phyloP scores from a whole-genome alignment of 352 stramenopile genomes.

The Pythium volutum region DNA sequence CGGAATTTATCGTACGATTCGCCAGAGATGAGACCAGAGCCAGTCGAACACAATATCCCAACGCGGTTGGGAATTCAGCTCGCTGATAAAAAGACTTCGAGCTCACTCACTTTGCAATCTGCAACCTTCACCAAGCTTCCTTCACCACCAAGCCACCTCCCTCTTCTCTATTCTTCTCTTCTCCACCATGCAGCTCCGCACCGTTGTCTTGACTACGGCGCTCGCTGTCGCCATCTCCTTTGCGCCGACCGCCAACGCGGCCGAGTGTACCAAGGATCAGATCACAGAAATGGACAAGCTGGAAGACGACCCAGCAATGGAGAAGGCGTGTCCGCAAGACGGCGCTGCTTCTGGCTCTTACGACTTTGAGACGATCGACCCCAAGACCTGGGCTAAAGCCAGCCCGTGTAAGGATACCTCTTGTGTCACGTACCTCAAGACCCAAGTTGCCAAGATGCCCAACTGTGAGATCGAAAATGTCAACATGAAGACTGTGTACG shows the following conservation, averaged over 20 bases:
- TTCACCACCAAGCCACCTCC: neutral
- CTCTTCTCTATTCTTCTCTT: neutral
- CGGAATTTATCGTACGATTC: too few species aligned
- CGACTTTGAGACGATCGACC: neutral
- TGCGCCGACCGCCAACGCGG: neutral
- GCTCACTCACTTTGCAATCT: neutral
- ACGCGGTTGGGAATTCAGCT: too few species aligned
- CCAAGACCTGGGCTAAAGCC: neutral
- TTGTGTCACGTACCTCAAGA: neutral
- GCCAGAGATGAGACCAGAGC: too few species aligned
- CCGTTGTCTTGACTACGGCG: neutral
- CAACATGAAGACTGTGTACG: slow-evolving; percentile 7
- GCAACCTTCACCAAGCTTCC: neutral
- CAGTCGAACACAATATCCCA: too few species aligned
- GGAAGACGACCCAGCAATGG: neutral
- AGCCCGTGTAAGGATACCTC: slow-evolving; percentile 3
- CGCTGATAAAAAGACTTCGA: too few species aligned
- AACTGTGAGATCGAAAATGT: neutral
- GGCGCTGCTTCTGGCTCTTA: neutral
- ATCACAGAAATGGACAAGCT: neutral
- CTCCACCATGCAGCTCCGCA: slow-evolving; percentile 1
- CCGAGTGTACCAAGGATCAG: slow-evolving; percentile 6
- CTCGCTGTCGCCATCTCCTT: neutral
- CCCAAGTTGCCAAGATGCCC: neutral
- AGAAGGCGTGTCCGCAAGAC: slow-evolving; percentile 1